These are phyloP conservation scores for Cyclotella cryptica DNA, from an alignment of 108 stramenopile species.

Conservation along the genomic window DNA sequence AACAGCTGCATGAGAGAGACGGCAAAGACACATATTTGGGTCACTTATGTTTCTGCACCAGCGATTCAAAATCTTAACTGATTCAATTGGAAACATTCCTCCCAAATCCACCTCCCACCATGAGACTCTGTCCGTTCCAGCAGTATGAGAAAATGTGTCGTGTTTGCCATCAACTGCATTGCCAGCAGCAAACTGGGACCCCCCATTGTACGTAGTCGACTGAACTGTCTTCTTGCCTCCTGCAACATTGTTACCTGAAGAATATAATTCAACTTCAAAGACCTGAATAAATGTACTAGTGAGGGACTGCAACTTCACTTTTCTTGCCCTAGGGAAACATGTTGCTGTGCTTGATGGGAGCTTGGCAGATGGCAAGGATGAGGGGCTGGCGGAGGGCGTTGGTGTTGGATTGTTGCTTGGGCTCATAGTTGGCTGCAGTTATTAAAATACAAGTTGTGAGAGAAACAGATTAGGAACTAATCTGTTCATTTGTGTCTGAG, in stretches of 20 bases:
- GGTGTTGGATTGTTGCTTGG: no score
- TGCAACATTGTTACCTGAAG: neutral
- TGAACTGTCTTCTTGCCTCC: neutral
- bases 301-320: neutral
- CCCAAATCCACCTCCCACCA: constrained; percentile 14
- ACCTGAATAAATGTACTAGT: neutral
- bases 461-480: no score
- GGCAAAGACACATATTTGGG: neutral
- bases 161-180: neutral
- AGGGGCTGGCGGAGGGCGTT: no score
- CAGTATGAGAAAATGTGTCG: neutral
- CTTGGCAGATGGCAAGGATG: no score
- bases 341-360: no score
- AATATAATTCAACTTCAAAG: neutral
- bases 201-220: neutral
- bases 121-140: neutral
- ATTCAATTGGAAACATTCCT: no score
- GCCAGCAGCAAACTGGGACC: neutral
- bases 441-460: no score
- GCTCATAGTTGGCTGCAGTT: no score
- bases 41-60: neutral
- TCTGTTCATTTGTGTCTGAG: no score
- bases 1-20: neutral
- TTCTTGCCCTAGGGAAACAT: neutral
- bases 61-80: no score